Evolutionary conservation across 306 rosid genomes (phyloP), one percentile per base, ranked within the genome.

Genomic region (Sindora glabra): DNA sequence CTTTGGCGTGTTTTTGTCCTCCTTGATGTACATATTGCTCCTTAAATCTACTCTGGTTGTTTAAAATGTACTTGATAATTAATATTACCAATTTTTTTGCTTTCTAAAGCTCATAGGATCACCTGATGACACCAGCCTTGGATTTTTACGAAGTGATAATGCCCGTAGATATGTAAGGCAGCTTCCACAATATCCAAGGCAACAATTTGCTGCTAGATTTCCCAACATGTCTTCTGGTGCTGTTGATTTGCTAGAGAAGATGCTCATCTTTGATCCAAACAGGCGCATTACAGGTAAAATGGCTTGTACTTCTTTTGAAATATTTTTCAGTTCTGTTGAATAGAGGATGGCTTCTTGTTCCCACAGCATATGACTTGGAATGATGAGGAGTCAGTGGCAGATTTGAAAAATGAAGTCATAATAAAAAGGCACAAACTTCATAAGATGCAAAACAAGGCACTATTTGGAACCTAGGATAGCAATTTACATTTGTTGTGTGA

Each of bases 41-140:
- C 7, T 63, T 4, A 10, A n/a, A 10, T 10, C 1, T 14, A 19
- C 1, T 27, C 24, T 62, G 32, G 6, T 65, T 24, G 41, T 16
- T n/a, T 32, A 48, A 23, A 53, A 40, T 26, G 18, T 9, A 25
- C 36, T 19, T 29, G 34, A 29, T 9, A 1, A 9, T 16, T 39
- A 45, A 13, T 4, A 32, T 60, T 24, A 49, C 59, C 24, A 14
- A 52, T 54, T 71, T 67, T 48, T 64, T 60, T 65, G 61, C 73
- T 34, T 67, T 25, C 29, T 44, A 69, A 83, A 91, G 98, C 98
- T 91, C 70, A 77, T 91, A 73, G 98, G 98, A 47, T 91, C 98
- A 26, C 98, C 98, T 18, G 95, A 91, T 74, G 96, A 91, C 62
- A 36, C 84, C 41, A 91, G 96, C 86, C 98, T 91, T 47, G 96